phyloP scores from a whole-genome alignment of 768 basidiomycete genomes.

The Xerocomellus amylosporus region DNA sequence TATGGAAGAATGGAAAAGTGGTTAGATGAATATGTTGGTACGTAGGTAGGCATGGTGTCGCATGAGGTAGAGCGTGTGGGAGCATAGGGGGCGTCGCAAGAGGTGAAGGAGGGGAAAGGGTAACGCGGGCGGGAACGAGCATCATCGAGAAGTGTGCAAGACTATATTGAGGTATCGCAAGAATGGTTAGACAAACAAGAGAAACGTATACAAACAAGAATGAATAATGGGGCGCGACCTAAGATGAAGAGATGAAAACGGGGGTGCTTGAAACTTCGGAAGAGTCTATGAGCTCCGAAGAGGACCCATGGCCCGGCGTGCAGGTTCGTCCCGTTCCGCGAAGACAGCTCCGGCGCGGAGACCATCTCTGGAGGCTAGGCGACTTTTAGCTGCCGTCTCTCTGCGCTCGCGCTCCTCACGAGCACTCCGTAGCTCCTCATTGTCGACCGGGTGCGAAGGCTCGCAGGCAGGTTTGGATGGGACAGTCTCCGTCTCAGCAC shows the following conservation, averaged over 20 bases:
- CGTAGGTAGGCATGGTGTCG: constrained; percentile 8
- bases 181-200: constrained; percentile 1
- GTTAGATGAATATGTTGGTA: neutral
- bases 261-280: neutral
- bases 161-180: constrained; percentile 14
- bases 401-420: constrained; percentile 29
- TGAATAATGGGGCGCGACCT: neutral
- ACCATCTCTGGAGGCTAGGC: constrained; percentile 25
- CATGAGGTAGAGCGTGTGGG: neutral
- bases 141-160: constrained; percentile 11
- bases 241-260: neutral
- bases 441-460: neutral
- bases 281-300: constrained; percentile 15
- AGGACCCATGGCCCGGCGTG: constrained; percentile 32
- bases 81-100: constrained; percentile 6
- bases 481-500: constrained; percentile 2
- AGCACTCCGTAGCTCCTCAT: constrained; percentile 7
- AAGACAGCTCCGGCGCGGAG: constrained; percentile 31
- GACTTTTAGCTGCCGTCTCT: constrained; percentile 22
- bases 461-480: constrained; percentile 3
- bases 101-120: neutral
- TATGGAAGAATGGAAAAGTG: neutral
- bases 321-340: constrained; percentile 29
- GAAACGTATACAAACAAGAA: constrained; percentile 6
- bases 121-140: constrained; percentile 1